Percentiles rank a stretch among this genome's conserved stretches.
Conservation (phyloP, 345 rosid genomes). For the Aquilaria yunnanensis region DNA sequence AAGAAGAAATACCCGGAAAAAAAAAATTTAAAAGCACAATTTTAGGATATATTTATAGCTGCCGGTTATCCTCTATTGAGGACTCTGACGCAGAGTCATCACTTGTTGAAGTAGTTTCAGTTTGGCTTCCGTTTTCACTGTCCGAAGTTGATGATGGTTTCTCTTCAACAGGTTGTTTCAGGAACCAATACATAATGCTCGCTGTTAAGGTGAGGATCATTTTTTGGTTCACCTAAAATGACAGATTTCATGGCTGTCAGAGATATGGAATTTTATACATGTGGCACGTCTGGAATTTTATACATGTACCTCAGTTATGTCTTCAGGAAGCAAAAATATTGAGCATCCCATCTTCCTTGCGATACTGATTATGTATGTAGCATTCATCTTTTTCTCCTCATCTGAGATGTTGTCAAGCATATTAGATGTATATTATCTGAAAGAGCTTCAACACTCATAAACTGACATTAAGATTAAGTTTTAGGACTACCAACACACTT, state of each 20-base stretch:
- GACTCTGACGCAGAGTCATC: conserved; percentile 86
- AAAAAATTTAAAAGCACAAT: neutral
- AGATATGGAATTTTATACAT: neutral
- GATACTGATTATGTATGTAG: conserved; percentile 86
- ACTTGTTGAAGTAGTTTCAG: conserved; percentile 55
- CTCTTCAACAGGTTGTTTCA: conserved; percentile 71
- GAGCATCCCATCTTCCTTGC: conserved; percentile 96
- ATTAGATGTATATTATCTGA: too few species aligned
- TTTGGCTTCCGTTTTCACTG: conserved; percentile 47
- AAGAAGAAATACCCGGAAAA: neutral
- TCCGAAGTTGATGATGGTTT: conserved; percentile 57
- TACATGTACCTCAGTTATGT: conserved; percentile 68
- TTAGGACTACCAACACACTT: too few species aligned
- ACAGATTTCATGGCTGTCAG: too few species aligned
- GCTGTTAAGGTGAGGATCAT: conserved; percentile 94
- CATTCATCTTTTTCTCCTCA: conserved; percentile 97
- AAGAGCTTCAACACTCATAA: too few species aligned
- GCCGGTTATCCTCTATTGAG: conserved; percentile 51
- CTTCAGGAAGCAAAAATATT: conserved; percentile 95
- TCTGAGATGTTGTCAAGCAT: conserved; percentile 30
- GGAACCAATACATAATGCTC: conserved; percentile 88
- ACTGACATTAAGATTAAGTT: too few species aligned
- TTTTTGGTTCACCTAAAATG: conserved; percentile 86
- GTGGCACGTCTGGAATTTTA: neutral
- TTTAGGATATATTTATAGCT: conserved; percentile 17